A percentile compares a stretch with the other conserved stretches of the same genome.
Conservation (phyloP, 306 rosid species). For the Castanopsis chinensis region DNA sequence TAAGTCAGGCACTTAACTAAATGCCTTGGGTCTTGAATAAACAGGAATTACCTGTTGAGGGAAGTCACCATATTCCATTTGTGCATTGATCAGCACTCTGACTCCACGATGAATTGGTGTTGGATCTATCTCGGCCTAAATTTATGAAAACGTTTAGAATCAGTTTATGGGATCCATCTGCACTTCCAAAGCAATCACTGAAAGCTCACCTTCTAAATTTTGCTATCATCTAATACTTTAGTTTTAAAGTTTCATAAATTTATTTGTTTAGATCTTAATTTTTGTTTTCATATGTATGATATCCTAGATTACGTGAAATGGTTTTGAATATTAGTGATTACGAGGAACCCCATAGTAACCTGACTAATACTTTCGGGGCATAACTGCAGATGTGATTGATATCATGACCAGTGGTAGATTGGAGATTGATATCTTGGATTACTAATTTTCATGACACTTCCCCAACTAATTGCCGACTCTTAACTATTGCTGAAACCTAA, state of each 20-base stretch:
- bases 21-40: not conserved
- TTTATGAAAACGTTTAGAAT: conserved; percentile 9
- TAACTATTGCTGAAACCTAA: no score
- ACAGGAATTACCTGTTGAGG: conserved; percentile 53
- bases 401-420: no score
- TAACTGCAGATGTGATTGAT: no score
- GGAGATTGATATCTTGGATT: no score
- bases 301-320: no score
- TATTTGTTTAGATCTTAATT: not conserved
- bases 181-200: not conserved
- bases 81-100: conserved; percentile 53
- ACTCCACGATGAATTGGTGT: conserved; percentile 60
- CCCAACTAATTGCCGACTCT: no score
- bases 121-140: conserved; percentile 55
- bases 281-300: not conserved
- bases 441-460: no score
- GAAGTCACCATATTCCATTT: conserved; percentile 74
- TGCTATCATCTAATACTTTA: not conserved
- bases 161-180: not conserved
- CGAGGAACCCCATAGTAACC: no score
- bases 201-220: no score
- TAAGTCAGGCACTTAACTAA: not conserved
- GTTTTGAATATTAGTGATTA: no score
- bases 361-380: no score
- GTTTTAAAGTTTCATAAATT: not conserved